Evolutionary conservation across 2,329 filamentous ascomycete species (phyloP).

Genomic region (Pseudogymnoascus sp.): DNA sequence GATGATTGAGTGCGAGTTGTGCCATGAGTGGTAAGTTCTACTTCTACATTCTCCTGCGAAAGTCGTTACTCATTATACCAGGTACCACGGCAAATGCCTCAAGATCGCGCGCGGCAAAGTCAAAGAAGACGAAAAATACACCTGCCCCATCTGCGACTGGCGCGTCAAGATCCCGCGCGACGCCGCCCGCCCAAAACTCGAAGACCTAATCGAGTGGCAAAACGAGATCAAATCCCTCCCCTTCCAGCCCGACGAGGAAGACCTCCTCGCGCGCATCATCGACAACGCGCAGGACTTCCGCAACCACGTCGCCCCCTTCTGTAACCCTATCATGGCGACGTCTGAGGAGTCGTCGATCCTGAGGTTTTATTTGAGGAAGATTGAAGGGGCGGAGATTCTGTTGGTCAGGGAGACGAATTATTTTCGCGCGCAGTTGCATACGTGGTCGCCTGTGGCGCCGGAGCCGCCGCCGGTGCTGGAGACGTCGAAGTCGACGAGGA

Average conservation of each 20-base stretch:
- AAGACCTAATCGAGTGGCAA: conserved; percentile 77
- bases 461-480: conserved; percentile 79
- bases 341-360: conserved; percentile 82
- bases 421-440: conserved; percentile 90
- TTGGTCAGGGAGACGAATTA: conserved; percentile 94
- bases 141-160: conserved; percentile 96
- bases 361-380: conserved; percentile 92
- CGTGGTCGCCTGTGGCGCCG: conserved; percentile 84
- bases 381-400: conserved; percentile 92
- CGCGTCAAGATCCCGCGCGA: conserved; percentile 94
- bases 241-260: conserved; percentile 94
- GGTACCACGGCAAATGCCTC: conserved; percentile 96
- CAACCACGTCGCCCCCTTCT: conserved; percentile 70
- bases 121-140: conserved; percentile 97
- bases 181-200: conserved; percentile 87
- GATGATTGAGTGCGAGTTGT: conserved; percentile 99
- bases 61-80: conserved; percentile 30
- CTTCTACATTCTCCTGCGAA: too few species aligned
- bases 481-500: conserved; percentile 82
- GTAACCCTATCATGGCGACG: conserved; percentile 72
- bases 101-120: conserved; percentile 97
- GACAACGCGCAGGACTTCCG: conserved; percentile 78
- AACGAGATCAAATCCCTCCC: conserved; percentile 74
- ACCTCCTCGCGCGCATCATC: conserved; percentile 77
- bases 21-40: conserved; percentile 96